A percentile compares a stretch with the other conserved stretches of the same genome.
phyloP scores from a whole-genome alignment of 2,329 filamentous ascomycete species.

The Arthrobotrys iridis region DNA sequence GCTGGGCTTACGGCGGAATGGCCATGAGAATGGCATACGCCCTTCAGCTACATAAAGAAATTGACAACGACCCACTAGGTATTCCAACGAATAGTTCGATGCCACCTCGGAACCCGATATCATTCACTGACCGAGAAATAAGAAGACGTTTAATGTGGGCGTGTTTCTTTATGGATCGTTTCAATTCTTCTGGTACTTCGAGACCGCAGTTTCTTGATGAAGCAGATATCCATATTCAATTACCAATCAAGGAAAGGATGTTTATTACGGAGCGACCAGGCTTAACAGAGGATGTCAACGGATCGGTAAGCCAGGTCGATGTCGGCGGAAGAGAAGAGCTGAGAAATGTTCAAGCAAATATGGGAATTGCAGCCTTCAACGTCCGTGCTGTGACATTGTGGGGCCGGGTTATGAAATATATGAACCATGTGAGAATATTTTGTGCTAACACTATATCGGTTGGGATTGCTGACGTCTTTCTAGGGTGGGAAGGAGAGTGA shows the following conservation, averaged over 20 bases:
- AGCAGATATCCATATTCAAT: slow-evolving; percentile 84
- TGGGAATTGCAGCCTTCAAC: slow-evolving; percentile 93
- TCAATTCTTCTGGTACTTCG: slow-evolving; percentile 94
- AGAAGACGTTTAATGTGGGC: slow-evolving; percentile 96
- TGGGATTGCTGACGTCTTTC: neutral
- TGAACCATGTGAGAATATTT: slow-evolving; percentile 71
- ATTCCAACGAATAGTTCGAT: slow-evolving; percentile 58
- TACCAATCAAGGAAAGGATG: slow-evolving; percentile 88
- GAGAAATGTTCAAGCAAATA: slow-evolving; percentile 76
- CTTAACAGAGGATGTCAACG: slow-evolving; percentile 82
- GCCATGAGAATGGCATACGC: slow-evolving; percentile 97
- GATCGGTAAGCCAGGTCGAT: slow-evolving; percentile 72
- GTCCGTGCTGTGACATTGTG: slow-evolving; percentile 86
- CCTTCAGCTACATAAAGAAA: slow-evolving; percentile 88
- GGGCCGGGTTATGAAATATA: slow-evolving; percentile 87
- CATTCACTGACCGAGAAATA: slow-evolving; percentile 93
- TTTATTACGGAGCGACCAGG: slow-evolving; percentile 93
- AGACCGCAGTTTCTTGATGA: slow-evolving; percentile 90
- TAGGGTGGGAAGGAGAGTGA: slow-evolving; percentile 81
- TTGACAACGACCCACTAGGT: slow-evolving; percentile 81
- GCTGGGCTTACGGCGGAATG: slow-evolving; percentile 94
- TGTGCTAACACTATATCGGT: neutral
- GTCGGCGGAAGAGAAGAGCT: slow-evolving; percentile 66
- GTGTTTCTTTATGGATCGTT: slow-evolving; percentile 96
- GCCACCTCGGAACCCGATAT: slow-evolving; percentile 65